Conservation (phyloP, 2,329 filamentous ascomycete genomes). For the Talaromyces marneffei region DNA sequence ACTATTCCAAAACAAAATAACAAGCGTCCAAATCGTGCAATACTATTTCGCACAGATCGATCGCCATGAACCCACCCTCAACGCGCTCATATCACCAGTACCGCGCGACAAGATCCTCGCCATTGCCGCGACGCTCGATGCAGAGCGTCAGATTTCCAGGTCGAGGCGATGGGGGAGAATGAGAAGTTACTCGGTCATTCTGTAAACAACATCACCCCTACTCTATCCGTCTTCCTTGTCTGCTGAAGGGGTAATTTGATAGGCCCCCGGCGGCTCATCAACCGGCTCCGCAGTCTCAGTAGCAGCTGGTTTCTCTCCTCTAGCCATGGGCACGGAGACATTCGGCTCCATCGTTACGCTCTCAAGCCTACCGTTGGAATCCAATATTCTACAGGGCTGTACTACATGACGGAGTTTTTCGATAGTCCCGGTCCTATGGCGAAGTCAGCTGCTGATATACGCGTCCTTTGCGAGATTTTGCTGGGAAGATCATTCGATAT, state of each 20-base stretch:
- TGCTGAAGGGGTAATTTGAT: not conserved
- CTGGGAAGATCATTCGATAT: not conserved
- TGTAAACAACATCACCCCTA: not conserved
- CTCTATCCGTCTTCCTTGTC: not conserved
- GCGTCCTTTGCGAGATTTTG: not conserved
- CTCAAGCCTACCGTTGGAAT: not conserved
- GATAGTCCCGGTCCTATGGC: not conserved
- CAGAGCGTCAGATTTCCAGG: not conserved
- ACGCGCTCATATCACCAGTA: conserved; percentile 9
- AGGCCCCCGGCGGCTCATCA: conserved; percentile 28
- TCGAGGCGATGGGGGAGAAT: not conserved
- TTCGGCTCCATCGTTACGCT: conserved; percentile 12
- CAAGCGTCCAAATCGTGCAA: conserved; percentile 9
- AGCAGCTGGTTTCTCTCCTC: conserved; percentile 26
- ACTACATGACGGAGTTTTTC: not conserved
- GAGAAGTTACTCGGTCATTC: not conserved
- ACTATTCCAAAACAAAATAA: not conserved
- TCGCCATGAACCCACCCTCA: conserved; percentile 9
- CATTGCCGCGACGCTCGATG: not conserved
- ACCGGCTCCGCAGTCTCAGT: conserved; percentile 31
- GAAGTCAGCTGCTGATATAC: not conserved
- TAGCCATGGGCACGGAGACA: conserved; percentile 32
- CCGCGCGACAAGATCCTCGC: not conserved
- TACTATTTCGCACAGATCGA: conserved; percentile 11
- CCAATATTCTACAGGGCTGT: not conserved